Conservation (phyloP, 345 rosid genomes). For the Syzygium jambos region DNA sequence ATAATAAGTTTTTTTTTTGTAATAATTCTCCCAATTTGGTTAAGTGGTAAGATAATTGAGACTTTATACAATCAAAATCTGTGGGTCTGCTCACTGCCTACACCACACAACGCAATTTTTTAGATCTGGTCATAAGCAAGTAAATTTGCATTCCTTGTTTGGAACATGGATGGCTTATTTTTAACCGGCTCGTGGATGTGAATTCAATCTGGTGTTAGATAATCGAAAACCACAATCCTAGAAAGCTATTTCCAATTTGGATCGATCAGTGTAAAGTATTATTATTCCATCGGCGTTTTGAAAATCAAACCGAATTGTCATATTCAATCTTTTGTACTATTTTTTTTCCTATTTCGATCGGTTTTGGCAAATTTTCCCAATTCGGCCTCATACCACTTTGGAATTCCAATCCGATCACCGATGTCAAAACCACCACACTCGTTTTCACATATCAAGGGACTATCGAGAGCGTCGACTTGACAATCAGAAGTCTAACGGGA, state of each 20-base stretch:
- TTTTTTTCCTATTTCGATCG: neutral
- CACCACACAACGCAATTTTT: neutral
- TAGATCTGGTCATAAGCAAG: neutral
- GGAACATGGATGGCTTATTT: neutral
- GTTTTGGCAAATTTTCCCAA: neutral
- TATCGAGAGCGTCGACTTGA: neutral
- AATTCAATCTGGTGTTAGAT: neutral
- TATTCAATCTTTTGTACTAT: neutral
- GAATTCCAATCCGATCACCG: neutral
- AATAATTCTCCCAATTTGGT: neutral
- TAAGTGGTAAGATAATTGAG: neutral
- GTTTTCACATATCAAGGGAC: neutral
- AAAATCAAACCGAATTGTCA: neutral
- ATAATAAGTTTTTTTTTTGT: neutral
- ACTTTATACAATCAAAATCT: neutral
- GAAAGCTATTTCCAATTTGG: neutral
- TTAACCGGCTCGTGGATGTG: accelerated
- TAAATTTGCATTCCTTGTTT: neutral
- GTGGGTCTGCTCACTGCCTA: neutral
- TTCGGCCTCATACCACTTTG: neutral
- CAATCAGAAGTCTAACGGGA: neutral
- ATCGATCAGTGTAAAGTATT: neutral
- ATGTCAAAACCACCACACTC: neutral
- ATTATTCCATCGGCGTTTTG: neutral
- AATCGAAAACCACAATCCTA: neutral